Percentiles rank a stretch among this genome's conserved stretches.
Conservation (phyloP, 768 basidiomycete species). For the Naganishia antarctica region DNA sequence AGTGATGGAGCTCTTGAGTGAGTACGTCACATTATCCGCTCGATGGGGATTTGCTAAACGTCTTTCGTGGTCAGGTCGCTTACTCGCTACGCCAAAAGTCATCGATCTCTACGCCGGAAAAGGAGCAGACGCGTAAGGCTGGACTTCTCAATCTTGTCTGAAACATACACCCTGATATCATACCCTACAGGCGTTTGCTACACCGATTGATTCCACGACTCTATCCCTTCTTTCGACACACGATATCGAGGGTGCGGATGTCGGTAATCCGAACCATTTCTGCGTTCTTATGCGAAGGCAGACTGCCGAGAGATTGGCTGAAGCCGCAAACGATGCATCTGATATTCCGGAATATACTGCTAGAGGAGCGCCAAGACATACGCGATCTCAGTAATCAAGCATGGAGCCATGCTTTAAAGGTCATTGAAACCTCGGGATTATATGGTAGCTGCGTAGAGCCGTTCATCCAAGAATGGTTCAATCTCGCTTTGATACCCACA, state of each 20-base stretch:
- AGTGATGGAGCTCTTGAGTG: conserved; percentile 95
- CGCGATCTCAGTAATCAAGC: conserved; percentile 66
- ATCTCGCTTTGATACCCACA: conserved; percentile 80
- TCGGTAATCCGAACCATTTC: conserved; percentile 84
- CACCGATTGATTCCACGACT: conserved; percentile 76
- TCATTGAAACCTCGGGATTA: neutral
- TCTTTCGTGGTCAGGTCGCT: conserved; percentile 58
- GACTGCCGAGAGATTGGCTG: conserved; percentile 76
- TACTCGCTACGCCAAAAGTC: conserved; percentile 72
- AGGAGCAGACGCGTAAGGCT: conserved; percentile 55
- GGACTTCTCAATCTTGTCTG: neutral
- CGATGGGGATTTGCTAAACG: neutral
- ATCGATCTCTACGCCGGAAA: conserved; percentile 61
- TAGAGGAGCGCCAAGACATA: conserved; percentile 83
- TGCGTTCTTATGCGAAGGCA: conserved; percentile 73
- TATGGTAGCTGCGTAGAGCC: neutral
- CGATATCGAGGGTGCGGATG: conserved; percentile 84
- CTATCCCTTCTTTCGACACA: conserved; percentile 96
- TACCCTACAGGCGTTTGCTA: conserved; percentile 63
- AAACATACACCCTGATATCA: neutral
- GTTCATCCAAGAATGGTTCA: conserved; percentile 65
- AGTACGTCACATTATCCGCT: conserved; percentile 24
- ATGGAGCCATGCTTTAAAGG: conserved; percentile 68
- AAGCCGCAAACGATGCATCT: conserved; percentile 69
- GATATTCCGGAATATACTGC: conserved; percentile 86